phyloP scores from a whole-genome alignment of 192 early-diverging fungal genomes.

The Backusella sp. region DNA sequence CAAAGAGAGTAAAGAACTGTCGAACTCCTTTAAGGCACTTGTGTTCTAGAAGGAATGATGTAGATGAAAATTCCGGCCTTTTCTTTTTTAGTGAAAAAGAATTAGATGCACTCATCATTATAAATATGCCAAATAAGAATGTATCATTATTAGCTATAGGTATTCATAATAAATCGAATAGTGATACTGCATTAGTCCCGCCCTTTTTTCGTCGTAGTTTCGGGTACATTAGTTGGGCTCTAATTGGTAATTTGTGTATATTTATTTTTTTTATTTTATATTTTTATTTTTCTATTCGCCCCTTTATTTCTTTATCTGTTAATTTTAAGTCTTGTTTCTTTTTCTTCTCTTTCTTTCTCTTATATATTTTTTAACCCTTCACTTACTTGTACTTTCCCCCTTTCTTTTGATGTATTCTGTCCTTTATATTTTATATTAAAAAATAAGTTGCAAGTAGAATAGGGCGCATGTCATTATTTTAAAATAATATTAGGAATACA shows the following conservation, averaged over 20 bases:
- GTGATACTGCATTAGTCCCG: slow-evolving; percentile 8
- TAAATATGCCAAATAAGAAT: not conserved
- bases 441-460: not conserved
- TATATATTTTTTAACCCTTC: not conserved
- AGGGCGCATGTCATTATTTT: not conserved
- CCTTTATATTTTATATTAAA: not conserved
- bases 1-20: not conserved
- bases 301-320: slow-evolving; percentile 4
- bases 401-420: not conserved
- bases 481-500: not conserved
- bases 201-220: not conserved
- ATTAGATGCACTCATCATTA: not conserved
- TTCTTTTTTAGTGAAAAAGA: not conserved
- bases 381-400: not conserved
- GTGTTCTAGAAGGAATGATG: not conserved
- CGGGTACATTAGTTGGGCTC: slow-evolving; percentile 18
- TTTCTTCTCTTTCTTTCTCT: not conserved
- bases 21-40: not conserved
- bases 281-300: slow-evolving; percentile 8
- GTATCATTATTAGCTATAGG: not conserved
- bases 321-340: not conserved
- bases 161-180: too few relatives aligned
- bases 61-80: not conserved
- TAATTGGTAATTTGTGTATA: slow-evolving; percentile 16
- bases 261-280: slow-evolving; percentile 6